Conservation (phyloP, 768 basidiomycete species). For the Auricularia heimuer region DNA sequence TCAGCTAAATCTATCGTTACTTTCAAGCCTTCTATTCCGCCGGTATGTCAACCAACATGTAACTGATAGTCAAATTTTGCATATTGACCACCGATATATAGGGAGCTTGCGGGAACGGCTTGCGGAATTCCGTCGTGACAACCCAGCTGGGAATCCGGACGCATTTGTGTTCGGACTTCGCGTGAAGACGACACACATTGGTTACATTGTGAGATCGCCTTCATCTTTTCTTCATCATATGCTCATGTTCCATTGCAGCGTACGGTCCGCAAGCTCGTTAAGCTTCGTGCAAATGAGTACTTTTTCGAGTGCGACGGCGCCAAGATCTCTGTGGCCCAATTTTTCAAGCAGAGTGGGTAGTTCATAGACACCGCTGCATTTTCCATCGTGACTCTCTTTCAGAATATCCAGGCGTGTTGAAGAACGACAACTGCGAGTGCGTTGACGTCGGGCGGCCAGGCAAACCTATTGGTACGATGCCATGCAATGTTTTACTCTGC, state of each 20-base stretch:
- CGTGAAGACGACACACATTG: constrained; percentile 46
- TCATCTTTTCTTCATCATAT: background rate
- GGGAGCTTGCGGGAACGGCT: constrained; percentile 58
- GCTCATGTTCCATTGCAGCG: constrained; percentile 30
- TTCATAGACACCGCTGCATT: background rate
- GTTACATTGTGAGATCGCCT: background rate
- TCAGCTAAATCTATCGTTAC: too few relatives aligned
- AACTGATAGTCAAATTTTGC: background rate
- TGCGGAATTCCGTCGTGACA: constrained; percentile 37
- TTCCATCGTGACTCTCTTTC: background rate
- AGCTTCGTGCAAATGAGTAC: constrained; percentile 34
- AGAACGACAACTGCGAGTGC: constrained; percentile 40
- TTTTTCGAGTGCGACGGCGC: constrained; percentile 51
- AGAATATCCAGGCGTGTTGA: constrained; percentile 53
- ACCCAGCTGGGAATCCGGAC: constrained; percentile 49
- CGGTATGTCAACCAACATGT: constrained; percentile 8
- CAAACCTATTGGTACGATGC: constrained; percentile 24
- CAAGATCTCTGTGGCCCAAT: constrained; percentile 48
- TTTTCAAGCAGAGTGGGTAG: constrained; percentile 50
- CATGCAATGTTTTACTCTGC: background rate
- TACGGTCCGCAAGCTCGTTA: constrained; percentile 48
- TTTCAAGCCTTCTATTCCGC: constrained; percentile 27
- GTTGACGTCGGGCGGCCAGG: constrained; percentile 45
- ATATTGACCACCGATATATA: background rate
- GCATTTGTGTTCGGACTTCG: constrained; percentile 59